These are phyloP conservation scores for Fistulina hepatica DNA, from an alignment of 1,284 basidiomycete species.

Conservation along the genomic window DNA sequence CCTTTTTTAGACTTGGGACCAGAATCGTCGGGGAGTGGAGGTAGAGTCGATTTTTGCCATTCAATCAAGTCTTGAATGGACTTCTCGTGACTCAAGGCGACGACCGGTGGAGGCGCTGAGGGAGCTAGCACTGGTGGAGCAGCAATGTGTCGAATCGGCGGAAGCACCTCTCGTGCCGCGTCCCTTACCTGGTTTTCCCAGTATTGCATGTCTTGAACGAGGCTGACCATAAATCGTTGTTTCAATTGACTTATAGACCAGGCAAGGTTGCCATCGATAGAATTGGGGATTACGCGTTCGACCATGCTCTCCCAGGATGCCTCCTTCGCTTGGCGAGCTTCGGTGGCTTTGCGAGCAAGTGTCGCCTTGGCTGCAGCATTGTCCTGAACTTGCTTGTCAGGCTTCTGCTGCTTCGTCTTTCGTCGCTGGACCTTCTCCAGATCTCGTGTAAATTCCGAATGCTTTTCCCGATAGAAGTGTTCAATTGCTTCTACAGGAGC, in stretches of 20 bases:
- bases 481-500: conserved; percentile 43
- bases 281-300: conserved; percentile 37
- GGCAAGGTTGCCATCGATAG: conserved; percentile 30
- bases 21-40: conserved; percentile 25
- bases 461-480: conserved; percentile 33
- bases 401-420: conserved; percentile 18
- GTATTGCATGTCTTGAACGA: conserved; percentile 20
- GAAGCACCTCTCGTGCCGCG: conserved; percentile 45
- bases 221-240: background rate
- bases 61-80: conserved; percentile 44
- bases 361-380: conserved; percentile 36
- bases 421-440: conserved; percentile 31
- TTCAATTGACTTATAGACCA: background rate
- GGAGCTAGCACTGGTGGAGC: conserved; percentile 24
- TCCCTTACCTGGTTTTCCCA: conserved; percentile 53
- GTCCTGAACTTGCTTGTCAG: conserved; percentile 26
- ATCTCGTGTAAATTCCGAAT: conserved; percentile 30
- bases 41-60: conserved; percentile 48
- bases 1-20: conserved; percentile 26
- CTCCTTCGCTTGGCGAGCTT: conserved; percentile 44
- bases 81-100: conserved; percentile 38
- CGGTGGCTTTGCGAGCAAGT: conserved; percentile 45
- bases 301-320: conserved; percentile 54
- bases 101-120: conserved; percentile 21
- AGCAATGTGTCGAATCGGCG: conserved; percentile 34